Evolutionary conservation across 2,329 filamentous ascomycete genomes (phyloP), one percentile per base, ranked within the genome.

Genomic region (Colletotrichum lupini): DNA sequence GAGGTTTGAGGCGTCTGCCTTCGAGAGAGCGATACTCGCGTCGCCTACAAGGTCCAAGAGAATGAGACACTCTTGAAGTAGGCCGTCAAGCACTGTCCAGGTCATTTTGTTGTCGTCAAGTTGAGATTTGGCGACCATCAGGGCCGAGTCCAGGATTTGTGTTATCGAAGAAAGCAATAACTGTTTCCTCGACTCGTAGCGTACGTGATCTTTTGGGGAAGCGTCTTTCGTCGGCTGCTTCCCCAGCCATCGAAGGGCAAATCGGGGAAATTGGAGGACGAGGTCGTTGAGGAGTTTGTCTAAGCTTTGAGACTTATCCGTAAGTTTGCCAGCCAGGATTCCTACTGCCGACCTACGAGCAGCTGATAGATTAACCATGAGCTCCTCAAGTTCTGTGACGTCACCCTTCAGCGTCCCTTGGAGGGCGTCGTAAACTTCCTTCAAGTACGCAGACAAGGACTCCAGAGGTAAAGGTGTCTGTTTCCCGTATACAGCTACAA

Each of bases 181-280:
- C 68, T 89, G 86, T 46, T 88, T 86, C 49, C 90, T 85, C 75
- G 92, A 89, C 74, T 92, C 90, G 77, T 91, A 91, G 49, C 91
- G 88, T 35, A 92, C 78, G 46, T 88, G 82, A 11, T 90, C 88
- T 75, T 92, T 92, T 8, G 89, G 84, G 14, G 83, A 81, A 24
- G 87, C 85, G 42, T 87, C 85, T 14, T 85, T 84, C 5, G 82
- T 82, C 0, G 90, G 89, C 1, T 86, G 82, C 67, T 89, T 89
- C 14, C 91, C 91, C 2, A 92, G 82, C 89, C 91, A 93, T 58
- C 91, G 86, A 7, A 89, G 82, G 59, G 87, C 84, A 76, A 93
- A 91, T 2, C 90, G 86, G 14, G 91, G 91, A 73, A 90, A 88
- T 67, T 89, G 86, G 35, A 89, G 83, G 28, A 92, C 82, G 58